phyloP scores from a whole-genome alignment of 108 stramenopile species.

The Cyclotella baltica region DNA sequence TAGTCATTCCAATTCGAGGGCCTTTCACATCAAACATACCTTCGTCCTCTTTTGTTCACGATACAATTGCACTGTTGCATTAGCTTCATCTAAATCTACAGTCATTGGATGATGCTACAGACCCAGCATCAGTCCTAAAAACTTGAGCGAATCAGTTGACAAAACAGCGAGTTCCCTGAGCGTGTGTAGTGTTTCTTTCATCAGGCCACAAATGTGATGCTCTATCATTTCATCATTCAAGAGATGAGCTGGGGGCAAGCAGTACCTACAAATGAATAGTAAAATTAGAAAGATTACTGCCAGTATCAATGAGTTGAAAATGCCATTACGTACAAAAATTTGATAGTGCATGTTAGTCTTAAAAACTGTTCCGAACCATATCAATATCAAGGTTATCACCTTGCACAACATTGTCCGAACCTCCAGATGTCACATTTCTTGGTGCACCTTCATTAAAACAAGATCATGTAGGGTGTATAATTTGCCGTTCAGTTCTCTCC shows the following conservation, averaged over 20 bases:
- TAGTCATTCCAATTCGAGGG: too few relatives aligned
- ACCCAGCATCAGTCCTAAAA: conserved; percentile 71
- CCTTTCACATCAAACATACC: too few relatives aligned
- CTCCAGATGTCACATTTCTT: conserved; percentile 59
- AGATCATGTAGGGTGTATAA: conserved; percentile 84
- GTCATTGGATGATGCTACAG: conserved; percentile 45
- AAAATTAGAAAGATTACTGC: too few relatives aligned
- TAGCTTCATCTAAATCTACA: conserved; percentile 45
- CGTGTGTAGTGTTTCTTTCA: conserved; percentile 57
- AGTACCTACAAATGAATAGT: too few relatives aligned
- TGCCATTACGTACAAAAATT: too few relatives aligned
- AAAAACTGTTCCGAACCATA: conserved; percentile 70
- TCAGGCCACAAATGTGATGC: conserved; percentile 69
- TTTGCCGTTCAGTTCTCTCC: conserved; percentile 87
- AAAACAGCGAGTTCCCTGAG: conserved; percentile 85
- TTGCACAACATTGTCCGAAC: conserved; percentile 63
- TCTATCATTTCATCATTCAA: conserved; percentile 71
- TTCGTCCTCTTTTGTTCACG: conserved; percentile 57
- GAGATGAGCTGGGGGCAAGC: conserved; percentile 60
- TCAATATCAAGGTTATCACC: conserved; percentile 87
- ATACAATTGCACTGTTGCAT: conserved; percentile 52
- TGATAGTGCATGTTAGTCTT: conserved; percentile 77
- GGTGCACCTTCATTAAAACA: conserved; percentile 68
- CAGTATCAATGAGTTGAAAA: too few relatives aligned
- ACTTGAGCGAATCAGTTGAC: conserved; percentile 74